phyloP scores from a whole-genome alignment of 2,329 filamentous ascomycete species.

The Aspergillus piperis region DNA sequence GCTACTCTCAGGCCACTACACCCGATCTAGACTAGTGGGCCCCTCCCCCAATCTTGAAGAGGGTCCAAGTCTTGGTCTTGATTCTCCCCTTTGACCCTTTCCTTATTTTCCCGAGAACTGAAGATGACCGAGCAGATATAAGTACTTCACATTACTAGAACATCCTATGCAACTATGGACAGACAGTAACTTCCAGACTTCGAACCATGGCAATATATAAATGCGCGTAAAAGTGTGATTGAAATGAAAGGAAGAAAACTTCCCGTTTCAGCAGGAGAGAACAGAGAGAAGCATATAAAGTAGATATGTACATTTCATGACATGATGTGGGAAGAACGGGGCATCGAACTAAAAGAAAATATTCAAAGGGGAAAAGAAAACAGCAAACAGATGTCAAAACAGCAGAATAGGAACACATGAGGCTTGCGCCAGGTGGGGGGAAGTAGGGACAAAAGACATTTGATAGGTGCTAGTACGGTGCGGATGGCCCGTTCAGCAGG shows the following conservation, averaged over 20 bases:
- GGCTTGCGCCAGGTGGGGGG: too few species aligned
- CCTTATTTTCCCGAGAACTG: not conserved
- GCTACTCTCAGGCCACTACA: slow-evolving; percentile 4
- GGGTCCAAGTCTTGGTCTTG: not conserved
- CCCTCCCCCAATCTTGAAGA: not conserved
- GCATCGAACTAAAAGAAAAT: slow-evolving; percentile 7
- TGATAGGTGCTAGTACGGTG: not conserved
- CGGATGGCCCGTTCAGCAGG: not conserved
- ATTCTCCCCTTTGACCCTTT: not conserved
- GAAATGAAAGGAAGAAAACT: not conserved
- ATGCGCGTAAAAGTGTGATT: not conserved
- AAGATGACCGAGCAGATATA: not conserved
- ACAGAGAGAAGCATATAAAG: slow-evolving; percentile 7
- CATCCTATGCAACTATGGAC: not conserved
- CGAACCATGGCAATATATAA: not conserved
- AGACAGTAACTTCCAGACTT: not conserved
- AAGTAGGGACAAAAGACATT: not conserved
- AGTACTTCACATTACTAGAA: not conserved
- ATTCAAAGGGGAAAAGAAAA: not conserved
- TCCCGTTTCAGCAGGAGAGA: not conserved
- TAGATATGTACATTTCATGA: slow-evolving; percentile 39
- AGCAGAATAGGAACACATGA: too few species aligned
- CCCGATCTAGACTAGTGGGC: not conserved
- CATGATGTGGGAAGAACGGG: slow-evolving; percentile 10
- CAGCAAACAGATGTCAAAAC: not conserved